phyloP scores from a whole-genome alignment of 805 yeast genomes.

The Monosporozyma siamensis region DNA sequence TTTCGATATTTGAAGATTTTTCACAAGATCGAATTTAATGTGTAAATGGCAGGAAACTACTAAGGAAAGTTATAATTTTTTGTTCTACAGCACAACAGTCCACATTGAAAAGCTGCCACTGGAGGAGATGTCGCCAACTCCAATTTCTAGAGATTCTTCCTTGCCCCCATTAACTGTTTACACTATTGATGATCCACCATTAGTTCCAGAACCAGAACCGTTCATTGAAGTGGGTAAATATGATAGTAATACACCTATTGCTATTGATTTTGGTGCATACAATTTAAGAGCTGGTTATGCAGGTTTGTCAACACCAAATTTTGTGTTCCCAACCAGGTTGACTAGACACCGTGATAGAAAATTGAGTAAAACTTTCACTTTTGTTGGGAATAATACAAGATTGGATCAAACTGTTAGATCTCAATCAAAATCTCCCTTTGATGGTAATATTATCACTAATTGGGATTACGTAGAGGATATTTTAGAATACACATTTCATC shows the following conservation, averaged over 20 bases:
- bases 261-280: constrained; percentile 75
- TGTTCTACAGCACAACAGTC: too few species aligned
- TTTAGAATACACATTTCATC: constrained; percentile 75
- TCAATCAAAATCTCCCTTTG: constrained; percentile 71
- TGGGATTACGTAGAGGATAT: constrained; percentile 87
- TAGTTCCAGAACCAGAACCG: constrained; percentile 27
- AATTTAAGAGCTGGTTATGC: constrained; percentile 52
- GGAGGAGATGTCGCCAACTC: neutral
- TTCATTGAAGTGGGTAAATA: constrained; percentile 25
- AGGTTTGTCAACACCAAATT: constrained; percentile 39
- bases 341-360: constrained; percentile 76
- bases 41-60: too few species aligned
- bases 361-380: constrained; percentile 47
- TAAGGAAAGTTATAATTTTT: too few species aligned
- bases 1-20: neutral
- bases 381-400: constrained; percentile 75
- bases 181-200: constrained; percentile 22
- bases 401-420: constrained; percentile 61
- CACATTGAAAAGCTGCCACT: too few species aligned
- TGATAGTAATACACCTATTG: constrained; percentile 51
- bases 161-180: constrained; percentile 23
- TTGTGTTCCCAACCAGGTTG: constrained; percentile 57
- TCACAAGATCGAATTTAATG: too few species aligned
- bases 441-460: constrained; percentile 76
- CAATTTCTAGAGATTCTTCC: constrained; percentile 22